Percentiles rank a stretch among this genome's conserved stretches.
phyloP scores from a whole-genome alignment of 169 alveolate species.

The Cryptosporidium felis region DNA sequence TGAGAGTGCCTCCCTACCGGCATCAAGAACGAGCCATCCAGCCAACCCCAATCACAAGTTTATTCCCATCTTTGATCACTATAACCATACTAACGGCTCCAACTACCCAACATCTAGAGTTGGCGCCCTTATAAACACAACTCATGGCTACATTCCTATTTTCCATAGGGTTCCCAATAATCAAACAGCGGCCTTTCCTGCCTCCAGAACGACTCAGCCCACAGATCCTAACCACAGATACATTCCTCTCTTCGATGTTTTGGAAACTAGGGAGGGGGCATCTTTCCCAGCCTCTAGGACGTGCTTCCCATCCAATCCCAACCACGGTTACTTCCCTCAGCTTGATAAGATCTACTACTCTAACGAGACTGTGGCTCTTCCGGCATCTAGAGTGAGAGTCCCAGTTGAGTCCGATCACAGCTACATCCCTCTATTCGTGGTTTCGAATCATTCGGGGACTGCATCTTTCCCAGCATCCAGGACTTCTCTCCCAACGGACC shows the following conservation, averaged over 20 bases:
- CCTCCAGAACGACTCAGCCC: neutral
- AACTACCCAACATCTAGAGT: slow-evolving; percentile 29
- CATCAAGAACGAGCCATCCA: slow-evolving; percentile 4
- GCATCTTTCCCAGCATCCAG: slow-evolving; percentile 31
- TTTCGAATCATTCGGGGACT: too few species aligned
- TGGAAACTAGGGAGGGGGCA: neutral
- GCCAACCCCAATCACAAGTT: neutral
- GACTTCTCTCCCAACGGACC: neutral
- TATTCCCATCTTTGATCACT: too few species aligned
- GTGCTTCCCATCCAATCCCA: neutral
- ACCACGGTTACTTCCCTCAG: neutral
- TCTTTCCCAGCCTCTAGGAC: slow-evolving; percentile 31
- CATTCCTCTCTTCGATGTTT: neutral
- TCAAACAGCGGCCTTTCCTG: neutral
- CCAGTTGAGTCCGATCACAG: neutral
- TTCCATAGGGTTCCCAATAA: neutral
- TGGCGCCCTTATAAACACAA: neutral
- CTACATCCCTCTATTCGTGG: too few species aligned
- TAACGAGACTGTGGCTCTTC: neutral
- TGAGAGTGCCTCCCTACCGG: slow-evolving; percentile 23
- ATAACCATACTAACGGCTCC: neutral
- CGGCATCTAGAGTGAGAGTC: neutral
- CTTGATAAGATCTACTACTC: too few species aligned
- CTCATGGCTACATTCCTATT: slow-evolving; percentile 7
- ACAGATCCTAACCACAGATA: too few species aligned